Conservation (phyloP, 305 asterid species). For the Plantago coronopus region DNA sequence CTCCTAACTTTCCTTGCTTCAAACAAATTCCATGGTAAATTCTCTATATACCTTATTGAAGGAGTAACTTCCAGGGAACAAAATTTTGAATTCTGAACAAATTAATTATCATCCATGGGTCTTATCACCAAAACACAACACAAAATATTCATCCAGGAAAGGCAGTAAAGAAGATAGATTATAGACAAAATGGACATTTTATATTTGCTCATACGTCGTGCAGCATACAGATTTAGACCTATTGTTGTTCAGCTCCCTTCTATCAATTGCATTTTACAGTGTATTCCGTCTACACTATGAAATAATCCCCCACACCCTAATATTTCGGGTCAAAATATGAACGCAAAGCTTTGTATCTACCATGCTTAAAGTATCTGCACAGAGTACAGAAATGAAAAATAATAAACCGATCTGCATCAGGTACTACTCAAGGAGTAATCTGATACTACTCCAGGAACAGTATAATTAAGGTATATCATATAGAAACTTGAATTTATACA, state of each 20-base stretch:
- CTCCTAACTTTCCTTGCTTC: no score
- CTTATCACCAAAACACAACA: no score
- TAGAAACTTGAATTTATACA: constrained; percentile 1
- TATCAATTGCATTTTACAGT: no score
- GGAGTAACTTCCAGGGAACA: no score
- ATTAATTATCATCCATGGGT: no score
- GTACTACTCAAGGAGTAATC: background rate
- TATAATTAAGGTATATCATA: background rate
- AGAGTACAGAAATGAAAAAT: constrained; percentile 5
- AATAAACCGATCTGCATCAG: constrained; percentile 9
- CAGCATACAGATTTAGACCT: background rate
- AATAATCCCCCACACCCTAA: background rate
- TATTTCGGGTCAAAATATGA: background rate
- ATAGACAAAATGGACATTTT: background rate
- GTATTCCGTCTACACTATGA: background rate
- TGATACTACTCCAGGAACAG: background rate
- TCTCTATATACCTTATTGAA: no score
- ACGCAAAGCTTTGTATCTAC: constrained; percentile 18
- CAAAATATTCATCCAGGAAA: no score
- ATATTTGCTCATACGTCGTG: background rate
- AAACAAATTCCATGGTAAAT: no score
- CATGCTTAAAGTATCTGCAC: constrained; percentile 29
- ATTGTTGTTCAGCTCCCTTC: no score
- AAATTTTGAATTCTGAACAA: no score
- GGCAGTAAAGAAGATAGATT: background rate